Evolutionary conservation across 768 basidiomycete genomes (phyloP), one percentile per base, ranked within the genome.

Genomic region (Phlebiopsis flavidoalba): DNA sequence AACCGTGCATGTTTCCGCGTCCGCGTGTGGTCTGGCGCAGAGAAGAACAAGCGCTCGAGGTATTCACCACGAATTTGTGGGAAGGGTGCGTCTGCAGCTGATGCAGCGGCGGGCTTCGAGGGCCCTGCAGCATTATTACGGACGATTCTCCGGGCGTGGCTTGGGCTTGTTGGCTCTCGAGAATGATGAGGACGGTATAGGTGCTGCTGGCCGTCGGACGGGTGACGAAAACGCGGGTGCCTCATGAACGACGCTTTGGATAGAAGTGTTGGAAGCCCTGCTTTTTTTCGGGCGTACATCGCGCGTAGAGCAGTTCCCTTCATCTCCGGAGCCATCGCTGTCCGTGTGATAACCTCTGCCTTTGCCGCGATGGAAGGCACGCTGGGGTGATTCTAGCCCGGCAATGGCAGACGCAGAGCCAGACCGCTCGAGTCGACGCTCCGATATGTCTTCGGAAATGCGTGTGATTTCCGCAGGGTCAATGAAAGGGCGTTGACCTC

Each of bases 21-120:
- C n/a, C n/a, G n/a, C n/a, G n/a, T 84, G 64, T 94, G 92, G 48
- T 84, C 85, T 2, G 89, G 88, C 1, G 87, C 84, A 50, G 85
- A 85, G 73, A 91, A 93, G 75, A 95, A 94, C 54, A 95, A 73
- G 0, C 82, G 79, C 69, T 96, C 92, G 43, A 93, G 80, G 47
- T 82, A 84, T 48, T 84, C 83, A 8, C 90, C 92, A 21, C 89
- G 84, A 49, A 95, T 94, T 61, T 85, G 83, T 0, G 94, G 94
- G 76, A 97, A 93, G 0, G 90, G 86, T 0, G 85, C 79, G 64
- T 69, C 58, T 3, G 49, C 37, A 33, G 11, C 40, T 17, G 49
- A n/a, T 14, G 55, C 14, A 24, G 54, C 10, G 8, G 21, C 14
- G 8, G 54, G 54, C n/a, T 45, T 55, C 26, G 54, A 55, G 19